A percentile compares a stretch with the other conserved stretches of the same genome.
These are phyloP conservation scores for Candida cerambycidarum DNA, from an alignment of 805 yeast genomes.

Conservation along the genomic window DNA sequence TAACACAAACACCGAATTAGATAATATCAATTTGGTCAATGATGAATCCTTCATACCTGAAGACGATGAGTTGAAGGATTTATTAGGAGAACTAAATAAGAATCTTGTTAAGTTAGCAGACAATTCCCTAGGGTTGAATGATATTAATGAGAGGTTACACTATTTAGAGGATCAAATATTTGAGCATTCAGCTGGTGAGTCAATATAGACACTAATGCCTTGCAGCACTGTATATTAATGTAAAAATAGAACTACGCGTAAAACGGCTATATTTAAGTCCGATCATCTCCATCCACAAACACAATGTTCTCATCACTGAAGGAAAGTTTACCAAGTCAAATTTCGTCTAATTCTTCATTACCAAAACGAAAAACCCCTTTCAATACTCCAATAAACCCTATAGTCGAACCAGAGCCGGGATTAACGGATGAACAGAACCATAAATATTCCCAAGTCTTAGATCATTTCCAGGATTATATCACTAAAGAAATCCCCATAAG, in stretches of 20 bases:
- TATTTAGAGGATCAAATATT: conserved; percentile 17
- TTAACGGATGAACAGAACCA: conserved; percentile 30
- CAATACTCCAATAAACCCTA: conserved; percentile 37
- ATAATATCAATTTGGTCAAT: background rate
- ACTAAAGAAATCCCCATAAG: conserved; percentile 28
- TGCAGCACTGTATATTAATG: background rate
- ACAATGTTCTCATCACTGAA: background rate
- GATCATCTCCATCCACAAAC: background rate
- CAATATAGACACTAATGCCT: background rate
- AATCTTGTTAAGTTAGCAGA: conserved; percentile 5
- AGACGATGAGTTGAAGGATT: conserved; percentile 10
- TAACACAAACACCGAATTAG: background rate
- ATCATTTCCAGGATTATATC: conserved; percentile 28
- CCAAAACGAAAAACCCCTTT: conserved; percentile 40
- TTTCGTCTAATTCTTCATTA: conserved; percentile 9
- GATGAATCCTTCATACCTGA: conserved; percentile 4
- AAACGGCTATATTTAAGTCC: no score
- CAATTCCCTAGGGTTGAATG: conserved; percentile 8
- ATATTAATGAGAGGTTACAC: conserved; percentile 22
- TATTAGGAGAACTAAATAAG: conserved; percentile 7
- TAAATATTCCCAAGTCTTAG: conserved; percentile 29
- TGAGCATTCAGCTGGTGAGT: background rate
- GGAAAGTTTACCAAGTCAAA: conserved; percentile 1
- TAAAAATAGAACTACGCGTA: no score
- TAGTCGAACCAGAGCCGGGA: conserved; percentile 29